Conservation (phyloP, 208 protist species). For the Endotrypanum monterogeii region DNA sequence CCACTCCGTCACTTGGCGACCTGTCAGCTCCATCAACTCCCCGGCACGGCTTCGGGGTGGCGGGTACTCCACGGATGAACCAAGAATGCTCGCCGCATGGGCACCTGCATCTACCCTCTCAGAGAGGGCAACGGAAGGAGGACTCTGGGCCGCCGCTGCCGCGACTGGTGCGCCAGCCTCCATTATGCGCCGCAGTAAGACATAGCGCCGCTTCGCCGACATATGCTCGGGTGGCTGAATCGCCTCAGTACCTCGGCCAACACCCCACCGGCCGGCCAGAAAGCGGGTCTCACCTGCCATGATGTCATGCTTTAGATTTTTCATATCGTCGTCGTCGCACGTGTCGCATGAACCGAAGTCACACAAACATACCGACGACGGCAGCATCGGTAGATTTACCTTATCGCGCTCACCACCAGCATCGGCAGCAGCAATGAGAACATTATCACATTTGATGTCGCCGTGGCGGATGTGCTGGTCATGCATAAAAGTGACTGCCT, state of each 20-base stretch:
- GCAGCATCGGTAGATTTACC: slow-evolving; percentile 28
- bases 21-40: slow-evolving; percentile 18
- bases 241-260: slow-evolving; percentile 71
- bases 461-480: slow-evolving; percentile 64
- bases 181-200: slow-evolving; percentile 42
- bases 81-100: not conserved
- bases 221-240: slow-evolving; percentile 83
- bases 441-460: slow-evolving; percentile 81
- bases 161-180: not conserved
- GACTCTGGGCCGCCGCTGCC: not conserved
- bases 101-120: slow-evolving; percentile 14
- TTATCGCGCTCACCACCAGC: not conserved
- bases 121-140: not conserved
- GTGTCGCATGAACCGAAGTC: slow-evolving; percentile 85
- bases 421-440: slow-evolving; percentile 54
- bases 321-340: slow-evolving; percentile 58
- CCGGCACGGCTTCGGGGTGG: slow-evolving; percentile 9
- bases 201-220: slow-evolving; percentile 53
- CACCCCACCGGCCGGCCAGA: slow-evolving; percentile 55
- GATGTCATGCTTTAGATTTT: slow-evolving; percentile 43
- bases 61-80: not conserved
- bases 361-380: slow-evolving; percentile 53
- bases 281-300: slow-evolving; percentile 52
- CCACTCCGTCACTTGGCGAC: slow-evolving; percentile 23
- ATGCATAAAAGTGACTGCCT: slow-evolving; percentile 68